Evolutionary conservation across 305 asterid species (phyloP).

Genomic region (Rubia tinctorum): DNA sequence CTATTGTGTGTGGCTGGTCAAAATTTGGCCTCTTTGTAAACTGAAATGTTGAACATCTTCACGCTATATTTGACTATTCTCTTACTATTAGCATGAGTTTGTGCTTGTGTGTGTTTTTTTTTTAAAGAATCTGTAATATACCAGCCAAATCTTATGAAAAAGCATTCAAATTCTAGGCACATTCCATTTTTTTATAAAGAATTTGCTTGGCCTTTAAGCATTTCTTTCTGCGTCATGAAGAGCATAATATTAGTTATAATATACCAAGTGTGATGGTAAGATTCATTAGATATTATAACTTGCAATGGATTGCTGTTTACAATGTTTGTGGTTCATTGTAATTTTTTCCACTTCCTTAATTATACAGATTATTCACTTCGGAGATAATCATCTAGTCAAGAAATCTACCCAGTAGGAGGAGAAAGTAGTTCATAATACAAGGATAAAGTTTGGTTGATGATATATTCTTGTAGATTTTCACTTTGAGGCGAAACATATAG

Average conservation of each 20-base stretch:
- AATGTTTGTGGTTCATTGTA: not conserved
- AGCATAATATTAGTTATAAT: not conserved
- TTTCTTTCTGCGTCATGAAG: not conserved
- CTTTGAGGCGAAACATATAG: slow-evolving; percentile 23
- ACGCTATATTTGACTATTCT: not conserved
- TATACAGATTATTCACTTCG: slow-evolving; percentile 19
- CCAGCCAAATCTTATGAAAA: not conserved
- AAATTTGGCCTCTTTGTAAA: not conserved
- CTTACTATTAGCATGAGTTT: not conserved
- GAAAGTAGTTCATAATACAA: not conserved
- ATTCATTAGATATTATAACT: not conserved
- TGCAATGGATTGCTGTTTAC: not conserved
- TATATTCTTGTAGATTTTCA: slow-evolving; percentile 29
- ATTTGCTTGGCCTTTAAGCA: not conserved
- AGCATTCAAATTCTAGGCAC: not conserved
- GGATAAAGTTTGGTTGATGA: slow-evolving; percentile 20
- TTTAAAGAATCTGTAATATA: not conserved
- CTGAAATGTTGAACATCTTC: slow-evolving; percentile 1
- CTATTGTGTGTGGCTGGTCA: not conserved
- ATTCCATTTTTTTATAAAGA: not conserved
- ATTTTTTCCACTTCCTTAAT: not conserved
- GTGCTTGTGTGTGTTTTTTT: not conserved
- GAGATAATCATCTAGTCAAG: slow-evolving; percentile 16
- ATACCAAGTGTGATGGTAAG: not conserved
- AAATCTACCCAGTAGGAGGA: slow-evolving; percentile 30